Conservation (phyloP, 129 eudicot species). For the Artemisia annua region DNA sequence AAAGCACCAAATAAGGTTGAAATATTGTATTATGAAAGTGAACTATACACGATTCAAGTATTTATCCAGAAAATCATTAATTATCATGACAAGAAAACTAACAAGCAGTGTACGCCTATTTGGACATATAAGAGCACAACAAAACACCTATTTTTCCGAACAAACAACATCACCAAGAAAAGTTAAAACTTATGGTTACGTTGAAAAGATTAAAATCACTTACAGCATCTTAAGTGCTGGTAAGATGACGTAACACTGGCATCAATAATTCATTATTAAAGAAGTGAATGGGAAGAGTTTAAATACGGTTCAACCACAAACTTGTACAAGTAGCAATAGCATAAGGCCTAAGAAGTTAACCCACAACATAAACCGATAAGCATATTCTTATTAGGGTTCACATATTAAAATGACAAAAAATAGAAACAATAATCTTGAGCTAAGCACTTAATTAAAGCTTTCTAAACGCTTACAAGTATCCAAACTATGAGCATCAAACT, state of each 20-base stretch:
- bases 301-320: too few relatives aligned
- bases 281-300: neutral
- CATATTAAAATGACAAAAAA: neutral
- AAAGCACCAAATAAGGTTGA: too few relatives aligned
- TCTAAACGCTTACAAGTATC: neutral
- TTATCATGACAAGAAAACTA: too few relatives aligned
- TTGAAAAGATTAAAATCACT: slow-evolving; percentile 13
- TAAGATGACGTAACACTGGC: neutral
- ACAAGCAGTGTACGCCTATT: too few relatives aligned
- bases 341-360: neutral
- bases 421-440: neutral
- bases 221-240: neutral
- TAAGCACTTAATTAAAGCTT: neutral
- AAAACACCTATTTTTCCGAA: too few relatives aligned
- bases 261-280: neutral
- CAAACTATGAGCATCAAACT: neutral
- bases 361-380: neutral
- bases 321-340: too few relatives aligned
- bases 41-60: too few relatives aligned
- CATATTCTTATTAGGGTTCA: neutral
- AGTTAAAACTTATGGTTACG: too few relatives aligned
- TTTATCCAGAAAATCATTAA: too few relatives aligned
- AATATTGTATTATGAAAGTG: too few relatives aligned
- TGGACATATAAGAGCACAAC: too few relatives aligned
- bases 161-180: too few relatives aligned